phyloP scores from a whole-genome alignment of 345 rosid species.

The Syzygium jambos region DNA sequence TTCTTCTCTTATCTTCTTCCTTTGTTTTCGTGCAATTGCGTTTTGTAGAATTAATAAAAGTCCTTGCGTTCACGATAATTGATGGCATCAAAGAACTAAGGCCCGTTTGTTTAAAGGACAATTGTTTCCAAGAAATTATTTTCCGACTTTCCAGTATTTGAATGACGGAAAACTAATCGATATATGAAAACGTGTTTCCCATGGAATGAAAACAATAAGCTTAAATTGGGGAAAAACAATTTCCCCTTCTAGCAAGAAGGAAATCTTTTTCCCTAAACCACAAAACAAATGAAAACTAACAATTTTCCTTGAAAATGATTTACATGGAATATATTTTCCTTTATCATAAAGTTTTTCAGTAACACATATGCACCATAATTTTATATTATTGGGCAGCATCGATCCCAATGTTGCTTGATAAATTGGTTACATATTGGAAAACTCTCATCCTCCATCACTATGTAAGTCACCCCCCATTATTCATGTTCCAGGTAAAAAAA shows the following conservation, averaged over 20 bases:
- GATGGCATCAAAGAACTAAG: neutral
- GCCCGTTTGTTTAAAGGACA: rapidly evolving
- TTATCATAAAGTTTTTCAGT: neutral
- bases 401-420: too few species aligned
- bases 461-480: too few species aligned
- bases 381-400: neutral
- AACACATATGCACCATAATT: neutral
- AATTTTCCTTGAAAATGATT: neutral
- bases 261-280: rapidly evolving
- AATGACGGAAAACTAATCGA: neutral
- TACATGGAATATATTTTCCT: neutral
- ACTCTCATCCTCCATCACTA: too few species aligned
- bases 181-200: neutral
- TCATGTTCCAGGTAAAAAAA: too few species aligned
- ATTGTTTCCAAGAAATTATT: neutral
- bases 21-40: neutral
- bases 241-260: neutral
- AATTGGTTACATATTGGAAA: too few species aligned
- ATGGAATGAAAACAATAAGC: neutral
- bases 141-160: neutral
- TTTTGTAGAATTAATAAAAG: neutral
- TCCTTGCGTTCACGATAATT: neutral
- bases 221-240: neutral
- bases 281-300: neutral
- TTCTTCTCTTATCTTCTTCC: neutral